A percentile compares a stretch with the other conserved stretches of the same genome.
phyloP scores from a whole-genome alignment of 768 basidiomycete species.

The Lactifluus rugatus region DNA sequence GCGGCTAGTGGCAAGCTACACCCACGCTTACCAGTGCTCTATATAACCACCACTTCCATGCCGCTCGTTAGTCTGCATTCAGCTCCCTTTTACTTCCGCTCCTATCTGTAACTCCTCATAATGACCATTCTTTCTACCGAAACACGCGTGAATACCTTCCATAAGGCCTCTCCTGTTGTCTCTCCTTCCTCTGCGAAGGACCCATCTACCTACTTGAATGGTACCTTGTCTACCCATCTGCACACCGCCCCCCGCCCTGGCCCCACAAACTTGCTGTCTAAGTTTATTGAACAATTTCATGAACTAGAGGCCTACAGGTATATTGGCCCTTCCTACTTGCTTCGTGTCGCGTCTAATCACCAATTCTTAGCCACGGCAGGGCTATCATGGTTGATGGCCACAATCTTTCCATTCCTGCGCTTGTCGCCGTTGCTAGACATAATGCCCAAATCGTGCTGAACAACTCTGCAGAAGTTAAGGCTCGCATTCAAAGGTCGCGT shows the following conservation, averaged over 20 bases:
- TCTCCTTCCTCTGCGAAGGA: neutral
- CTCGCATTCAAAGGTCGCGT: conserved; percentile 53
- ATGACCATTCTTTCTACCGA: conserved; percentile 18
- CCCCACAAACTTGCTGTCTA: conserved; percentile 34
- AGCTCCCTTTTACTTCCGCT: neutral
- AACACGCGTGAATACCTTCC: conserved; percentile 10
- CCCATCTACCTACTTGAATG: neutral
- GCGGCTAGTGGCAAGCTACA: too few species aligned
- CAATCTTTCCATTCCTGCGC: conserved; percentile 62
- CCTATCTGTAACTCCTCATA: neutral
- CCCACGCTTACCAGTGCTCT: neutral
- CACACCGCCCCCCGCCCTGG: neutral
- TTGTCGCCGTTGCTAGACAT: conserved; percentile 67
- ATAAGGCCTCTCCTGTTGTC: neutral
- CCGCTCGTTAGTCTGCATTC: neutral
- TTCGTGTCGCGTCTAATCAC: conserved; percentile 1
- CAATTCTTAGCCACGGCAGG: conserved; percentile 43
- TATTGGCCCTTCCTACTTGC: conserved; percentile 18
- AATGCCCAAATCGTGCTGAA: conserved; percentile 42
- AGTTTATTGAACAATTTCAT: conserved; percentile 48
- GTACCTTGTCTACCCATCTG: neutral
- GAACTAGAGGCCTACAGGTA: conserved; percentile 62
- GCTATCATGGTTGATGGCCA: conserved; percentile 60
- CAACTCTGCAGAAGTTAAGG: conserved; percentile 36
- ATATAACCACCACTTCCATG: conserved; percentile 4